Conservation (phyloP, 306 rosid species). For the Acacia confusa region DNA sequence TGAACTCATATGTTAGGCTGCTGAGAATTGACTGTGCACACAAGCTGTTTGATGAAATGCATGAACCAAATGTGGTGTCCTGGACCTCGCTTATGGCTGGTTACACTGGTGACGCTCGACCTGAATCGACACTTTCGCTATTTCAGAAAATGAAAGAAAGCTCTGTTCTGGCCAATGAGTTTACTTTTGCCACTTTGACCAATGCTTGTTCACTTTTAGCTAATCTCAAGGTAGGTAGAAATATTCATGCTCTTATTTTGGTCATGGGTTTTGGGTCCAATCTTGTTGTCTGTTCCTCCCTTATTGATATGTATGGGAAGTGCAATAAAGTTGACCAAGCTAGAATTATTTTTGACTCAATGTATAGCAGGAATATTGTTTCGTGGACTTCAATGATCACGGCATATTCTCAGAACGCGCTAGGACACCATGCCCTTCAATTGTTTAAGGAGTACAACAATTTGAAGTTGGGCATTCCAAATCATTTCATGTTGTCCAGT, state of each 20-base stretch:
- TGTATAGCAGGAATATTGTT: constrained; percentile 62
- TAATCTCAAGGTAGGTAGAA: constrained; percentile 45
- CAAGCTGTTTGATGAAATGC: constrained; percentile 65
- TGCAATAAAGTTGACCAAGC: constrained; percentile 64
- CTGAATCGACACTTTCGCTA: constrained; percentile 45
- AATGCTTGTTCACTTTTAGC: constrained; percentile 74
- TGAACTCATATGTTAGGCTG: constrained; percentile 56
- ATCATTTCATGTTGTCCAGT: constrained; percentile 78
- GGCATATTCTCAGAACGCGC: constrained; percentile 73
- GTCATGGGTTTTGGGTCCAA: constrained; percentile 50
- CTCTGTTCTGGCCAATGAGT: constrained; percentile 60
- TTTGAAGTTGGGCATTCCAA: constrained; percentile 42
- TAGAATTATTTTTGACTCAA: constrained; percentile 54
- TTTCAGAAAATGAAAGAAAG: constrained; percentile 51
- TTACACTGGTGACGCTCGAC: constrained; percentile 41
- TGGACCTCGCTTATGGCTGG: constrained; percentile 85
- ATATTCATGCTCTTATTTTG: constrained; percentile 54
- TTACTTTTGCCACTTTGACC: constrained; percentile 63
- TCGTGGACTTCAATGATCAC: constrained; percentile 90
- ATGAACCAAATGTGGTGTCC: constrained; percentile 64
- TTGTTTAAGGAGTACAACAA: constrained; percentile 54
- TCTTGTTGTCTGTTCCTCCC: constrained; percentile 68
- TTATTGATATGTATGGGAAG: constrained; percentile 83
- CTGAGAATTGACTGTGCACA: constrained; percentile 48
- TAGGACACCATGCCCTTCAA: constrained; percentile 55